These are phyloP conservation scores for Claviceps sp. DNA, from an alignment of 2,329 filamentous ascomycete species.

Conservation along the genomic window DNA sequence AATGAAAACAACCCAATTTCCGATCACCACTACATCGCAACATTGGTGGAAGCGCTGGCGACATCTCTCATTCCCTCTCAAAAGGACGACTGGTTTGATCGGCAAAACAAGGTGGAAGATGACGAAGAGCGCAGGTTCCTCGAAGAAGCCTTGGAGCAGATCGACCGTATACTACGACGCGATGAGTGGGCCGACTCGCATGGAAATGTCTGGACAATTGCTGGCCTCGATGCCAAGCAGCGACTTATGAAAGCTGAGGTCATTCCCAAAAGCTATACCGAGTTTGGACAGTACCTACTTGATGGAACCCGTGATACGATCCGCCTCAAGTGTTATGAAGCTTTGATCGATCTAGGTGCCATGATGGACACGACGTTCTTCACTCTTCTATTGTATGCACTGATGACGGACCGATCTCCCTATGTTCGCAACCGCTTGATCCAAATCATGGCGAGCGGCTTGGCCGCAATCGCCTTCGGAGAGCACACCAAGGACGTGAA, in stretches of 20 bases:
- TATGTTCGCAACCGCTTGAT: conserved; percentile 49
- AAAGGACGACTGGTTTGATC: conserved; percentile 30
- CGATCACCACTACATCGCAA: conserved; percentile 79
- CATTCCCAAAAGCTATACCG: conserved; percentile 37
- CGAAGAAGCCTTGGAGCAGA: conserved; percentile 43
- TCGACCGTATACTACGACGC: conserved; percentile 52
- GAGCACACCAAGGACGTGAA: conserved; percentile 37
- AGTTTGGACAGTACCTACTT: conserved; percentile 51
- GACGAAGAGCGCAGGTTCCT: conserved; percentile 37
- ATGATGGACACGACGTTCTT: conserved; percentile 42
- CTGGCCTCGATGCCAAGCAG: conserved; percentile 48
- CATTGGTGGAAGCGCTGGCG: conserved; percentile 52
- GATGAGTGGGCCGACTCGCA: conserved; percentile 58
- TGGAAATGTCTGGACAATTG: conserved; percentile 52
- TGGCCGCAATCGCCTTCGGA: conserved; percentile 51
- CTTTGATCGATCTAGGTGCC: conserved; percentile 48
- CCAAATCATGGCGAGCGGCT: conserved; percentile 42
- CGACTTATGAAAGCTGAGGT: conserved; percentile 51
- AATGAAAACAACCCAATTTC: conserved; percentile 83
- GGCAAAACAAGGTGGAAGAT: conserved; percentile 30
- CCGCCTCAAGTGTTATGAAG: conserved; percentile 52
- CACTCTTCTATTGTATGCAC: conserved; percentile 40
- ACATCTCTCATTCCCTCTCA: conserved; percentile 41
- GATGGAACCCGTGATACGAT: conserved; percentile 50
- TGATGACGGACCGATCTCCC: conserved; percentile 50